Base-by-base conservation (phyloP, 2,329 filamentous ascomycete genomes). In the Rhinocladiella similis region DNA sequence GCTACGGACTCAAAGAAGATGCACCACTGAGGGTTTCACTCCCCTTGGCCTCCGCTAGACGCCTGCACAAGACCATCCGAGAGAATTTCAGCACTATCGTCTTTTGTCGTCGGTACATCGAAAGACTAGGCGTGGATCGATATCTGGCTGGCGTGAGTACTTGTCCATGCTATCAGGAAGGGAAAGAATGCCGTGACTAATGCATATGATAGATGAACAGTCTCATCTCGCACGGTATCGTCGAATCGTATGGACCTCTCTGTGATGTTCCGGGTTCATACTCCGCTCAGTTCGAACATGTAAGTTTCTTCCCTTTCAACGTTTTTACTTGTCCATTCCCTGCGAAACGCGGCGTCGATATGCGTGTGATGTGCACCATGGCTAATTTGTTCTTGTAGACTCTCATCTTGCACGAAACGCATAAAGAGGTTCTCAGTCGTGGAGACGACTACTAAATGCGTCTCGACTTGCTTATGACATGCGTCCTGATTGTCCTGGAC, bases 251-350 rank as follows among this genome's bases (percentile, higher is more conserved):
- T 65, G 70, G 71, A 13, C 84, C 84, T 1, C 71, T 87, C 22
- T 71, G 77, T 33, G 84, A 87, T 61, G 68, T 82, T 41, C 75
- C 78, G 60, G 84, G 83, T 1, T 85, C 83, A 1, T 86, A 85
- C 66, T 79, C 81, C 4, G 84, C 84, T 9, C 85, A 87, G 63
- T 87, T 83, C 66, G 84, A 87, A 71, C 85, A 82, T 69, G 74
- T 77, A 66, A 54, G 71, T 66, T 42, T 20, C 13, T 14, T 42
- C 18, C 22, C 16, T 5, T 5, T 41, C 6, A 43, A 27, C 25
- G 25, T 10, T 3, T 33, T 7, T 33, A 3, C 29, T 33, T 33
- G 10, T 33, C 29, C 22, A 5, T 25, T 25, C 22, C 7, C 22
- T 4, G 22, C 22, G 4, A 25, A 7, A 25, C 22, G 22, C 22